These are phyloP conservation scores for Kandelia obovata DNA, from an alignment of 345 rosid species.

Conservation along the genomic window DNA sequence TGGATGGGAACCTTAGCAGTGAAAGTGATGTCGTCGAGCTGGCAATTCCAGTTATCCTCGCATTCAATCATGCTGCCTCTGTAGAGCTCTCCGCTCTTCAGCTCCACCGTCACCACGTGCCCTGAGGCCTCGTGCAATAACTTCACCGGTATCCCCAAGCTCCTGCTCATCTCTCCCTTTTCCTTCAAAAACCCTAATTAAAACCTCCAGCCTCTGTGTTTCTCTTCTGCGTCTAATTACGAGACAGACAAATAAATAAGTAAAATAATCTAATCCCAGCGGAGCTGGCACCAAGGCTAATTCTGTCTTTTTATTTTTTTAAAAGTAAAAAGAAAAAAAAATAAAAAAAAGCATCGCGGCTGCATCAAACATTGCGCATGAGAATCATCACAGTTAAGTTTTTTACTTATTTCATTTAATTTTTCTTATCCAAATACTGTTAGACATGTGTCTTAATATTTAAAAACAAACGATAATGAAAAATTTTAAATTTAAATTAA, in stretches of 20 bases:
- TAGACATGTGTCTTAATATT: no score
- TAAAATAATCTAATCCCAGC: no score
- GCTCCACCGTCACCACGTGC: constrained; percentile 78
- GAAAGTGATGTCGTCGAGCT: constrained; percentile 76
- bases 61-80: constrained; percentile 90
- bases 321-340: no score
- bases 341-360: no score
- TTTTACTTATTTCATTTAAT: no score
- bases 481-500: no score
- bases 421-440: no score
- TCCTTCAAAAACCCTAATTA: constrained; percentile 46
- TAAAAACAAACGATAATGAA: no score
- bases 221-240: no score
- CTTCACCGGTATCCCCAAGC: constrained; percentile 89
- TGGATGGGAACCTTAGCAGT: constrained; percentile 53
- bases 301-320: background rate
- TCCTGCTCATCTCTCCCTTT: constrained; percentile 56
- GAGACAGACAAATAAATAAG: no score
- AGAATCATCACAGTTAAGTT: no score
- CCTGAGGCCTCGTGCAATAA: constrained; percentile 82
- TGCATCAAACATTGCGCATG: no score
- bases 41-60: constrained; percentile 93
- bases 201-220: background rate
- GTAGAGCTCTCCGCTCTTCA: constrained; percentile 84
- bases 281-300: background rate